Evolutionary conservation across 257 asterid genomes (phyloP).

Genomic region (Agastache rugosa): DNA sequence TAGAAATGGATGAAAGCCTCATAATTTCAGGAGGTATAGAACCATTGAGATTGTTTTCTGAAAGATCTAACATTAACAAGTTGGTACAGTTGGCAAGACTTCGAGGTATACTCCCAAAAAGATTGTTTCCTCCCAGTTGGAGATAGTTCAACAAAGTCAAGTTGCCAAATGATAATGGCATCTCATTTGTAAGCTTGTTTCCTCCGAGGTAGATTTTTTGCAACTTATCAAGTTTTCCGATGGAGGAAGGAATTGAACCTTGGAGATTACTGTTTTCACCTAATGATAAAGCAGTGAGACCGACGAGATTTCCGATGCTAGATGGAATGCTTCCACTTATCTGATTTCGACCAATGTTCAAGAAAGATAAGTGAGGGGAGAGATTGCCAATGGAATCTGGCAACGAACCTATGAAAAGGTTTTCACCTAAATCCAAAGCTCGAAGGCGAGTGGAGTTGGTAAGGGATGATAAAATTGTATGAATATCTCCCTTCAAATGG

Average conservation of each 20-base stretch:
- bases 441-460: slow-evolving; percentile 40
- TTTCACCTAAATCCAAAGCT: slow-evolving; percentile 20
- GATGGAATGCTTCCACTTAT: slow-evolving; percentile 47
- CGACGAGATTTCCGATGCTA: slow-evolving; percentile 39
- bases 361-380: not conserved
- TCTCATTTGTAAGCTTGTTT: not conserved
- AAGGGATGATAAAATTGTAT: slow-evolving; percentile 37
- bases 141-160: not conserved
- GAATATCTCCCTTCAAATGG: not conserved
- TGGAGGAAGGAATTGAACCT: not conserved
- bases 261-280: not conserved
- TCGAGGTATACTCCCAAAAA: not conserved
- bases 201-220: not conserved
- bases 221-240: not conserved
- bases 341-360: slow-evolving; percentile 28
- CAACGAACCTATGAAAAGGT: slow-evolving; percentile 44
- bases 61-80: slow-evolving; percentile 8
- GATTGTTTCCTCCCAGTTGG: not conserved
- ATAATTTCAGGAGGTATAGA: slow-evolving; percentile 6
- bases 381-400: slow-evolving; percentile 46
- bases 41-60: slow-evolving; percentile 24
- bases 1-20: slow-evolving; percentile 27
- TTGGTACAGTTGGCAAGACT: slow-evolving; percentile 29
- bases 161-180: not conserved
- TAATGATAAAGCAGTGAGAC: not conserved